Evolutionary conservation across 306 rosid species (phyloP).

Genomic region (Hippophae gyantsensis): DNA sequence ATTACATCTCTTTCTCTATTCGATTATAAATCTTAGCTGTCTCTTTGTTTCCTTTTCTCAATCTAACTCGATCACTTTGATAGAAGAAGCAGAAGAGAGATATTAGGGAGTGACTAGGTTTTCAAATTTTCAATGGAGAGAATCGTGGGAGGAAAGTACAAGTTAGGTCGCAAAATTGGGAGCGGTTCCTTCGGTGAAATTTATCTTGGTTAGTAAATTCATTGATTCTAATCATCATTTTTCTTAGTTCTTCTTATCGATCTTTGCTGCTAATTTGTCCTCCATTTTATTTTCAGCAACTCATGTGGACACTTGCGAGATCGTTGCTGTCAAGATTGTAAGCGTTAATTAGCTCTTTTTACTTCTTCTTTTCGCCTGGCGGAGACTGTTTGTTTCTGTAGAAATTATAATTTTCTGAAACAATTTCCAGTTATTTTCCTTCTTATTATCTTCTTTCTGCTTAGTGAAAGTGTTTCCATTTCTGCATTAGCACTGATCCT

Average conservation of each 20-base stretch:
- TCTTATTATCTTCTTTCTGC: too few species aligned
- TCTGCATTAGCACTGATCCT: too few species aligned
- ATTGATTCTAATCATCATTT: background rate
- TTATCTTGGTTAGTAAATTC: conserved; percentile 50
- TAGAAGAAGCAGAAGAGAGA: too few species aligned
- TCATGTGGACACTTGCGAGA: conserved; percentile 78
- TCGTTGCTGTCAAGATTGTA: conserved; percentile 90
- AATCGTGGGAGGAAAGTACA: conserved; percentile 70
- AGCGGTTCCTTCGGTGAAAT: conserved; percentile 98
- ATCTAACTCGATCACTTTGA: too few species aligned
- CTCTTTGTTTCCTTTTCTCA: too few species aligned
- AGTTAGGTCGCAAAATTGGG: conserved; percentile 96
- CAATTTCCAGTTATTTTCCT: background rate
- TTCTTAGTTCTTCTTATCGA: background rate
- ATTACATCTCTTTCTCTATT: too few species aligned
- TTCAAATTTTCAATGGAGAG: conserved; percentile 45
- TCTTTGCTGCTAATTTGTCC: conserved; percentile 8
- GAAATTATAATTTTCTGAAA: background rate
- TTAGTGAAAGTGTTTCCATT: too few species aligned
- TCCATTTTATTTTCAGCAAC: conserved; percentile 46
- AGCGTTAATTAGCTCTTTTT: conserved; percentile 14
- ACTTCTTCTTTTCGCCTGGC: background rate
- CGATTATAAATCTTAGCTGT: too few species aligned
- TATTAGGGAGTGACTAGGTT: too few species aligned
- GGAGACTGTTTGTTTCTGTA: background rate